Evolutionary conservation across 495 filamentous ascomycete genomes (phyloP), one percentile per base, ranked within the genome.

Genomic region (Penicillium longicatenatum): DNA sequence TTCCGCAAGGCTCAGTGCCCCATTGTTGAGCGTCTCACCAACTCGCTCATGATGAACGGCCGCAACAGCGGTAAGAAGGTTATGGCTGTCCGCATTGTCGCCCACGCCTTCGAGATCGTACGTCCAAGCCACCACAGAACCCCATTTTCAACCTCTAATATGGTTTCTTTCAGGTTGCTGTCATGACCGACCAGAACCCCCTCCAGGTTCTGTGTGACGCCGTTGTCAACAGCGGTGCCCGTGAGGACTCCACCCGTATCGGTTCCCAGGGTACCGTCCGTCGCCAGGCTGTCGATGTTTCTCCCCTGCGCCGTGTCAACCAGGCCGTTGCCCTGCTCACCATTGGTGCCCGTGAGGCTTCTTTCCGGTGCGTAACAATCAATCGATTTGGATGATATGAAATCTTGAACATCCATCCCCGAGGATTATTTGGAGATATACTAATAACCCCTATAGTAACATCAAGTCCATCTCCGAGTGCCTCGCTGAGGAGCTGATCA

Each of bases 41-140:
- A 99, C 87, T 98, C 94, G 24, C 87, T 99, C 68, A 99, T 99
- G 94, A 98, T 98, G 95, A 96, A 99, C 86, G 94, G 94, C 75
- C 95, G 94, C 80, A 99, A 99, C 88, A 98, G 96, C 90, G 94
- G 94, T 81, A 99, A 99, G 89, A 99, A 99, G 91, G 88, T 98
- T 64, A 96, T 95, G 91, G 95, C 94, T 74, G 92, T 97, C 77
- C 92, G 94, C 78, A 99, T 99, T 63, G 93, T 99, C 70, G 93
- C 93, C 60, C 94, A 99, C 82, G 79, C 93, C 67, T 99, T 99
- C 79, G 95, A 97, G 83, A 98, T 99, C 75, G 92, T 97, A 86
- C 79, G 92, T 85, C 54, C 43, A 41, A 41, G 14, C 12, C 22
- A 44, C 20, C n/a, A 16, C 48, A 14, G 4, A 35, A 39, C 20